Evolutionary conservation across 768 basidiomycete species (phyloP).

Genomic region (Melanogaster broomeanus): DNA sequence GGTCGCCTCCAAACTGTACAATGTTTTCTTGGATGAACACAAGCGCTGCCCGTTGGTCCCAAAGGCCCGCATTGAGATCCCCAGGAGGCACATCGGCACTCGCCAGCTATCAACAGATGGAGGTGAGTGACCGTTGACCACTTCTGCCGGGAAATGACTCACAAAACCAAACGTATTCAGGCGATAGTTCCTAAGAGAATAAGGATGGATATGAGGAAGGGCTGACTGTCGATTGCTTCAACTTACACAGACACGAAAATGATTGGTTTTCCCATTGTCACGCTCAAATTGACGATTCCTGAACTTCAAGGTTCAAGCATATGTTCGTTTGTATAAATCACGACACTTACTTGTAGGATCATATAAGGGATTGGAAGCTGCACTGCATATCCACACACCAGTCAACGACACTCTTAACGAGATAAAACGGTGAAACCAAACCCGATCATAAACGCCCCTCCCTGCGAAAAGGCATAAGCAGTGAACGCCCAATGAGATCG

Average conservation of each 20-base stretch:
- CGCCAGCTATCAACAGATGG: slow-evolving; percentile 35
- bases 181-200: slow-evolving; percentile 13
- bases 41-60: slow-evolving; percentile 57
- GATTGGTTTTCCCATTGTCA: slow-evolving; percentile 11
- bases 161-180: slow-evolving; percentile 15
- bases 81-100: slow-evolving; percentile 43
- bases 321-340: not conserved
- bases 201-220: not conserved
- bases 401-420: too few species aligned
- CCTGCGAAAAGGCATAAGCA: not conserved
- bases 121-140: slow-evolving; percentile 11
- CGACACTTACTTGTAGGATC: not conserved
- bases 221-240: too few species aligned
- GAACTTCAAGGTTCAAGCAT: not conserved
- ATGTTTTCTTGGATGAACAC: slow-evolving; percentile 64
- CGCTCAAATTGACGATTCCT: slow-evolving; percentile 11
- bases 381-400: not conserved
- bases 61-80: slow-evolving; percentile 56
- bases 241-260: slow-evolving; percentile 19
- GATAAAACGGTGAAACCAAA: not conserved
- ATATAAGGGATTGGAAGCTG: not conserved
- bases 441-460: not conserved
- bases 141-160: slow-evolving; percentile 16
- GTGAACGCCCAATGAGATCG: not conserved
- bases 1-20: slow-evolving; percentile 62